A percentile compares a stretch with the other conserved stretches of the same genome.
Evolutionary conservation across 805 yeast species (phyloP).

Genomic region (Lachancea dasiensis): DNA sequence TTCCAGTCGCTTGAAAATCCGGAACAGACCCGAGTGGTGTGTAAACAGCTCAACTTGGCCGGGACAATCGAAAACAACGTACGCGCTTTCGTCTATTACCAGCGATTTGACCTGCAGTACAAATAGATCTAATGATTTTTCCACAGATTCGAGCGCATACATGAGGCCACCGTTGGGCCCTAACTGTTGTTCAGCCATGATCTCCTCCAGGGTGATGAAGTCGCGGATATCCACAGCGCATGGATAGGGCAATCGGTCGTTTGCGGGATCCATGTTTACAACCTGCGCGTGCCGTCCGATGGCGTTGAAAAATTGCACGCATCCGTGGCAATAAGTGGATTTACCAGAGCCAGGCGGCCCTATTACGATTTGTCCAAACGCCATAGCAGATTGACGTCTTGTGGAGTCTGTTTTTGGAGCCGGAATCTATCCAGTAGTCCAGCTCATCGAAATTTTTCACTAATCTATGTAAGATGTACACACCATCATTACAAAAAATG

Average conservation of each 20-base stretch:
- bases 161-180: conserved; percentile 91
- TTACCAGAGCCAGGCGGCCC: conserved; percentile 99
- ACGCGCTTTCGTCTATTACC: conserved; percentile 51
- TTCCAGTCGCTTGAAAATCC: conserved; percentile 60
- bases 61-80: conserved; percentile 82
- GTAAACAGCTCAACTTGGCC: conserved; percentile 97
- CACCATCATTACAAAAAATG: too few species aligned
- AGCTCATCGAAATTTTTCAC: conserved; percentile 7
- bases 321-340: conserved; percentile 89
- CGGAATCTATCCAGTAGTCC: background rate
- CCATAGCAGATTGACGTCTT: background rate
- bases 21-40: conserved; percentile 68
- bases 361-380: conserved; percentile 50
- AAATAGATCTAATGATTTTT: conserved; percentile 54
- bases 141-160: conserved; percentile 69
- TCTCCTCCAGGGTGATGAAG: conserved; percentile 65
- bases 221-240: conserved; percentile 76
- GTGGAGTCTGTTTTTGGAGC: background rate
- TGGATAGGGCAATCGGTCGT: conserved; percentile 63
- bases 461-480: background rate
- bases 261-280: conserved; percentile 89
- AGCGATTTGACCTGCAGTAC: conserved; percentile 50
- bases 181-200: conserved; percentile 62
- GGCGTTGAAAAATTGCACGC: conserved; percentile 87
- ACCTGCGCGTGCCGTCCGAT: conserved; percentile 84